Evolutionary conservation across 768 basidiomycete genomes (phyloP).

Genomic region (Russula ochroleuca): DNA sequence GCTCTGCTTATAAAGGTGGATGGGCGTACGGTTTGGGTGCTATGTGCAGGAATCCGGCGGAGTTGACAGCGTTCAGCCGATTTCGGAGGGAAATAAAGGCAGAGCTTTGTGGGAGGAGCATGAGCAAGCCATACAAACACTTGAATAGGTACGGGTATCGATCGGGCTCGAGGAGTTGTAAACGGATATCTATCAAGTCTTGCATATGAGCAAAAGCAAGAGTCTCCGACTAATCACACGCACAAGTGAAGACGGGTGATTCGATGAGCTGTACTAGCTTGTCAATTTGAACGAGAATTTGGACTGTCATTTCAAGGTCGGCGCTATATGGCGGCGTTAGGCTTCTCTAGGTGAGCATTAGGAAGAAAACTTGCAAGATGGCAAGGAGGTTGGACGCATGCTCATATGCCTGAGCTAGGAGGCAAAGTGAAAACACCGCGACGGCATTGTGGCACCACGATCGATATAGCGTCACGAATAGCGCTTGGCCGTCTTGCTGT

Average conservation of each 20-base stretch:
- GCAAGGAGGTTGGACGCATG: constrained; percentile 94
- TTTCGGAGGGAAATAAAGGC: constrained; percentile 94
- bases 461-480: constrained; percentile 90
- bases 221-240: constrained; percentile 28
- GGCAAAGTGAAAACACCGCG: constrained; percentile 91
- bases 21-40: constrained; percentile 72
- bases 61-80: constrained; percentile 90
- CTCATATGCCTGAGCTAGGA: constrained; percentile 97
- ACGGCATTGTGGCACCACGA: constrained; percentile 99
- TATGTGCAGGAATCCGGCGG: constrained; percentile 89
- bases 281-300: constrained; percentile 92
- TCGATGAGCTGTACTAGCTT: constrained; percentile 98
- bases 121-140: constrained; percentile 92
- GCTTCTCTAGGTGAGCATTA: not conserved
- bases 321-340: constrained; percentile 50
- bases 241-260: constrained; percentile 97
- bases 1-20: not conserved
- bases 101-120: constrained; percentile 95
- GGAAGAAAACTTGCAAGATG: constrained; percentile 69
- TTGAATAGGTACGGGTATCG: constrained; percentile 96
- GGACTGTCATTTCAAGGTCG: constrained; percentile 94
- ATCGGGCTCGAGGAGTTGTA: constrained; percentile 95
- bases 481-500: constrained; percentile 91
- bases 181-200: constrained; percentile 58
- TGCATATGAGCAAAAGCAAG: not conserved